These are phyloP conservation scores for Torrubiellomyces zombiae DNA, from an alignment of 2,329 filamentous ascomycete genomes.

Conservation along the genomic window DNA sequence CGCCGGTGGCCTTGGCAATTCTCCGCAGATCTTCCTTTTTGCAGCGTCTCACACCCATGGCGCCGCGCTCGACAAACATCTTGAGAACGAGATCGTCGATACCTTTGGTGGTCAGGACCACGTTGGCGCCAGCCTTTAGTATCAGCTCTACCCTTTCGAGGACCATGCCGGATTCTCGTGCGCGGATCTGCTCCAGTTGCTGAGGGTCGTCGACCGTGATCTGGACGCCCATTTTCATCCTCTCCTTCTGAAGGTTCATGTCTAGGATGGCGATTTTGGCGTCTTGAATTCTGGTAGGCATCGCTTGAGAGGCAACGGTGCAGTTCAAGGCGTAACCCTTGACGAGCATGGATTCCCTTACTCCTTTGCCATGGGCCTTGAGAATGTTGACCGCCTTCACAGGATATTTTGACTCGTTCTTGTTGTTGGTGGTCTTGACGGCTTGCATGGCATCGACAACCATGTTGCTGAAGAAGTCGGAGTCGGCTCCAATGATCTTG, in stretches of 20 bases:
- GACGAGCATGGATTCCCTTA: constrained; percentile 72
- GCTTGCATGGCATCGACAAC: constrained; percentile 91
- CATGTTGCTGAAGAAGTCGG: constrained; percentile 95
- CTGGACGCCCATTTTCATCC: constrained; percentile 97
- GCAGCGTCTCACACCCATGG: constrained; percentile 88
- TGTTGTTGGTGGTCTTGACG: constrained; percentile 85
- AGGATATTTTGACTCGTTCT: constrained; percentile 84
- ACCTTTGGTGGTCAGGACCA: constrained; percentile 92
- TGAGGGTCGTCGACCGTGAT: constrained; percentile 96
- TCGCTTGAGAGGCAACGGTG: constrained; percentile 94
- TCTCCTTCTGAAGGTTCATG: constrained; percentile 97
- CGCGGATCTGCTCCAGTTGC: constrained; percentile 91
- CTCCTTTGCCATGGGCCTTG: constrained; percentile 92
- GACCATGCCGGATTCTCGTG: constrained; percentile 83
- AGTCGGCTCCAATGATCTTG: constrained; percentile 94
- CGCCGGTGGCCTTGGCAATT: constrained; percentile 91
- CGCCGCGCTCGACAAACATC: constrained; percentile 82
- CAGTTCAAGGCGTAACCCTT: constrained; percentile 98
- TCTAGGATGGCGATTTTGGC: constrained; percentile 95
- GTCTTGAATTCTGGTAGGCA: constrained; percentile 82
- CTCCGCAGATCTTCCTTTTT: constrained; percentile 97
- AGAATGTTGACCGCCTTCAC: constrained; percentile 98
- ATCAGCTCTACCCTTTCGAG: constrained; percentile 94
- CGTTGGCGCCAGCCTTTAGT: constrained; percentile 90
- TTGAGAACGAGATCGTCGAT: constrained; percentile 95